Evolutionary conservation across 768 basidiomycete genomes (phyloP), one percentile per base, ranked within the genome.

Genomic region (Psilocybe sp.): DNA sequence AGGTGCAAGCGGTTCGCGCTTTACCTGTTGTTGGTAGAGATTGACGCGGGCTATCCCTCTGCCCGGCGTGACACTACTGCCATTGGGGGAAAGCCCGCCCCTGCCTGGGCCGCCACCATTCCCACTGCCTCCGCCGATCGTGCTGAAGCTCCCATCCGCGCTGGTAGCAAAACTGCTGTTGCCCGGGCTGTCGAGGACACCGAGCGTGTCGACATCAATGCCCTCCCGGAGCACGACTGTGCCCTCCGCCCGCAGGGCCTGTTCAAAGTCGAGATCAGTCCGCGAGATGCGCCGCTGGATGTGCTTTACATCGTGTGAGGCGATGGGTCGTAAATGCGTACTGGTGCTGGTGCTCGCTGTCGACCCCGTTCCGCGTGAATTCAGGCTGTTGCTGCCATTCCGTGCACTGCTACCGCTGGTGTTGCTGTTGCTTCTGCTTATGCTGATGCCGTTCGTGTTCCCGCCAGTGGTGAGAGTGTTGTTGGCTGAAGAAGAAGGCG

Each of bases 241-340:
- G 18, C 80, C 84, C 37, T 81, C 81, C 10, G 72, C 73, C 51
- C 72, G 76, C 56, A 93, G 66, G 11, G 84, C 89, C 60, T 84
- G 81, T 69, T 92, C 90, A 58, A 93, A 93, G 64, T 90, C 88
- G 62, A 86, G 73, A 69, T 90, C 88, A 31, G 83, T 81, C 36
- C 88, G 80, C 38, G 90, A 91, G 40, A 77, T 64, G 28, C 87
- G 79, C 49, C 82, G 79, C 47, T 71, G 72, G 32, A 76, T 53
- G 31, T 61, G 59, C 44, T 62, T 68, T 44, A 65, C 45, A 68
- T 85, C 81, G 45, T 71, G 72, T 10, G 80, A 76, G 1, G 74
- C 79, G 52, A 82, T 73, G 10, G 87, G 83, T 36, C 78, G 79
- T 15, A 87, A 75, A 34, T 23, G 41, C 6, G 49, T 41, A 35